Base-by-base conservation (phyloP, 805 yeast genomes). In the Myxozyma neotropica region DNA sequence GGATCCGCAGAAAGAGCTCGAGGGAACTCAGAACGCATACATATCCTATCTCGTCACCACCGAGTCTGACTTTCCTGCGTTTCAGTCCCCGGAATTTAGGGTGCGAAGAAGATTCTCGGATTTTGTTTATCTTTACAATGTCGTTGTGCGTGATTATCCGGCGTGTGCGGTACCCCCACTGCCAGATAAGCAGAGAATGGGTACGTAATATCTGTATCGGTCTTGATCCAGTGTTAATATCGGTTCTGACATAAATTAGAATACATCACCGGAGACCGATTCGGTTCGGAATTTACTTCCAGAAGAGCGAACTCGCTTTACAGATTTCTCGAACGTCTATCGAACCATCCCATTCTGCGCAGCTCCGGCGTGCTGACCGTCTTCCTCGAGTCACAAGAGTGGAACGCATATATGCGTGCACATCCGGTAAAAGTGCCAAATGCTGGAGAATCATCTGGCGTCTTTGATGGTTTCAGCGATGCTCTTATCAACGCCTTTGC, bases 401-500 rank as follows among this genome's bases (percentile, higher is more conserved):
- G 95, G 95, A 76, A 80, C 57, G 80, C 88, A 0, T 87, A 84
- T 71, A 83, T 84, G 61, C 78, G 55, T 82, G 45, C 68, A 10
- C 64, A 60, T 17, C 68, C 83, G 64, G 70, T 84, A 49, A 83
- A 81, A 68, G 63, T 64, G 21, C 47, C 63, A 10, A 35, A 36
- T 6, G 39, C 48, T 4, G 55, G 53, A 15, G 56, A 58, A 3
- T 69, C 70, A 24, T 49, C 57, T 13, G 82, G 81, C 27, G 81
- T 82, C 44, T 81, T 83, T 62, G 99, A 94, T 52, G 84, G 89
- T 13, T 80, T 93, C n/a, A 85, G 96, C 0, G 99, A 93, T 70
- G 86, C 88, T 2, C 84, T 94, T 44, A 88, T 93, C 87, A 93
- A 93, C 70, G 96, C 96, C n/a, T 89, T 93, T 70, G 87, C 93